A percentile compares a stretch with the other conserved stretches of the same genome.
Conservation (phyloP, 129 eudicot genomes). For the Artemisia tridentata region DNA sequence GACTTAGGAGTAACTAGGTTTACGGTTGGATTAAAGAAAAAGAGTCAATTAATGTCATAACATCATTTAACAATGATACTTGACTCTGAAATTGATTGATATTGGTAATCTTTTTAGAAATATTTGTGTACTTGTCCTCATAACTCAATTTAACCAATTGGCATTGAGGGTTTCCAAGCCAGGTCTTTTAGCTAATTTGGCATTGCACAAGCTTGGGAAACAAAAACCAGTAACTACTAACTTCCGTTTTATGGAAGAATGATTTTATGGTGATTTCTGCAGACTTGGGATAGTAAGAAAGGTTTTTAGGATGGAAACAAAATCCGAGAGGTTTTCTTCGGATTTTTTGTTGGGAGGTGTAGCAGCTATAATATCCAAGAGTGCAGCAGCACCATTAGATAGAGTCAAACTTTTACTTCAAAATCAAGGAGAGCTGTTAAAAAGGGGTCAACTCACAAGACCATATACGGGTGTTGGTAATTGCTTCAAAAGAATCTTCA, state of each 20-base stretch:
- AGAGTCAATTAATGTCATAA: too few relatives aligned
- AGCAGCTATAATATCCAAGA: constrained; percentile 76
- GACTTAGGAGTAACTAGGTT: too few relatives aligned
- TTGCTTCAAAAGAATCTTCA: constrained; percentile 68
- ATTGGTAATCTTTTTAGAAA: too few relatives aligned
- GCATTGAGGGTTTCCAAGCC: too few relatives aligned
- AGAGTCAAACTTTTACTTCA: constrained; percentile 94
- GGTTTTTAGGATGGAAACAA: constrained; percentile 47
- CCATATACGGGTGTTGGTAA: constrained; percentile 71
- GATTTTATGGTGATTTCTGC: constrained; percentile 25
- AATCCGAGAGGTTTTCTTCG: constrained; percentile 64
- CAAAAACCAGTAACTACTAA: not conserved
- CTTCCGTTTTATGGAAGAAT: not conserved
- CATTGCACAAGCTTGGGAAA: too few relatives aligned
- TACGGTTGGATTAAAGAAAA: too few relatives aligned
- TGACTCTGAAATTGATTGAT: too few relatives aligned
- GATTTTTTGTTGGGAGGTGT: constrained; percentile 89
- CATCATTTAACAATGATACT: too few relatives aligned
- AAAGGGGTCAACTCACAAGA: constrained; percentile 70
- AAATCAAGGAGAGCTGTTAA: constrained; percentile 90
- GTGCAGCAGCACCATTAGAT: constrained; percentile 91
- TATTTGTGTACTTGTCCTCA: too few relatives aligned
- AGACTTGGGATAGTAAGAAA: constrained; percentile 29
- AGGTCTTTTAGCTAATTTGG: too few relatives aligned
- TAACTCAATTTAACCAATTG: too few relatives aligned